Evolutionary conservation across 805 yeast species (phyloP), one percentile per base, ranked within the genome.

Genomic region (Metschnikowia shivogae): DNA sequence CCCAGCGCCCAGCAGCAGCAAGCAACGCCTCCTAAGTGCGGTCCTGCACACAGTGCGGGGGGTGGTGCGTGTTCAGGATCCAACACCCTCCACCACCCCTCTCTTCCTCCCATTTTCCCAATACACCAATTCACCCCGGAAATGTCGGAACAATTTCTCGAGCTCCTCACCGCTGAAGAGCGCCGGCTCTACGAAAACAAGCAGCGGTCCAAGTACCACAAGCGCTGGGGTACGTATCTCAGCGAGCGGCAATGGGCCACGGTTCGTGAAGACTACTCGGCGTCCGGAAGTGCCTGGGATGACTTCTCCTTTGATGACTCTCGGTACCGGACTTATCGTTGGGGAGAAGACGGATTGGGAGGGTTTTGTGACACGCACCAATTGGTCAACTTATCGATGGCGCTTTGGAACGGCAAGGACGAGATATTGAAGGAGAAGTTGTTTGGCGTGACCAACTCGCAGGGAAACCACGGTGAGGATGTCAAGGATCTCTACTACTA

Each of bases 291-390:
- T 55, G 96, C 96, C 3, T 89, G 97, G 97, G 74, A 80, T 32
- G 80, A 81, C 55, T 89, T 89, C 65, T 87, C 95, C 6, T 89
- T 88, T 62, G 95, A 87, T 48, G 89, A 87, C 49, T 84, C 95
- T 1, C 74, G 81, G 48, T 78, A 89, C 19, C 72, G 97, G 53
- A 80, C 87, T 11, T 89, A 86, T 62, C 74, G 97, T 36, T 89
- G 97, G 97, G 96, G 96, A 34, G 97, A 90, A 63, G 97, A 89
- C 62, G 97, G 97, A 2, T 69, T 89, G 54, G 95, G 92, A 9
- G 97, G 97, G 40, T 84, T 87, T 17, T 78, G 86, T 49, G 97
- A 89, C 61, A 80, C 86, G 49, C 89, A 85, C 59, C 96, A 87
- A 60, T 64, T 78, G 53, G 69, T 87, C 28, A 84, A 92, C 61